These are phyloP conservation scores for Ophiostoma tasmaniense DNA, from an alignment of 2,329 filamentous ascomycete species.

Conservation along the genomic window DNA sequence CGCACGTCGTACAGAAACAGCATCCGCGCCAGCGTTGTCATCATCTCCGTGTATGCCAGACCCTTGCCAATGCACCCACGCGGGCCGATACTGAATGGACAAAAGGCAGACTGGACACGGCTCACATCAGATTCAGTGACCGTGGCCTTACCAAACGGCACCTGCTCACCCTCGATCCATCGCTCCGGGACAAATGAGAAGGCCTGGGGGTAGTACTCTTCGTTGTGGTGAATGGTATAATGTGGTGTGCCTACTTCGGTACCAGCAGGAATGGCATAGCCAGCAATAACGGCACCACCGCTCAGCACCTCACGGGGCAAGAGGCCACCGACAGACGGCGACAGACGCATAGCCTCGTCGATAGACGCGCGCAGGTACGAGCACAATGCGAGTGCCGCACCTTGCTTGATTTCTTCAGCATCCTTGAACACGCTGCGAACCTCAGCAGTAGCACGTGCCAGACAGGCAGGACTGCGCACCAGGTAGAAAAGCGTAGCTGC, in stretches of 20 bases:
- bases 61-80: conserved; percentile 66
- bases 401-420: conserved; percentile 48
- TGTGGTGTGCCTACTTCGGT: conserved; percentile 56
- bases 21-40: conserved; percentile 51
- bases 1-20: conserved; percentile 48
- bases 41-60: conserved; percentile 60
- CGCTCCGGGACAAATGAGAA: conserved; percentile 55
- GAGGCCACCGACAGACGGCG: conserved; percentile 52
- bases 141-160: conserved; percentile 20
- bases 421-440: conserved; percentile 43
- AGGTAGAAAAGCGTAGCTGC: conserved; percentile 57
- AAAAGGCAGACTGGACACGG: conserved; percentile 59
- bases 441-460: conserved; percentile 42
- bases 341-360: conserved; percentile 57
- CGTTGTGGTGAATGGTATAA: conserved; percentile 61
- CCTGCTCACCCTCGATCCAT: conserved; percentile 46
- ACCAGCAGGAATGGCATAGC: conserved; percentile 46
- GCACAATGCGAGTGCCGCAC: conserved; percentile 41
- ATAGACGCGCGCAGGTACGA: conserved; percentile 56
- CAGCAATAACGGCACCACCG: conserved; percentile 48
- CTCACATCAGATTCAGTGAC: conserved; percentile 44
- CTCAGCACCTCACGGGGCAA: conserved; percentile 50
- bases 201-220: conserved; percentile 51
- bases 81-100: conserved; percentile 63
- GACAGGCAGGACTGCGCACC: conserved; percentile 40